A percentile compares a stretch with the other conserved stretches of the same genome.
Conservation (phyloP, 2,329 filamentous ascomycete species). For the Hymenoscyphus infarciens region DNA sequence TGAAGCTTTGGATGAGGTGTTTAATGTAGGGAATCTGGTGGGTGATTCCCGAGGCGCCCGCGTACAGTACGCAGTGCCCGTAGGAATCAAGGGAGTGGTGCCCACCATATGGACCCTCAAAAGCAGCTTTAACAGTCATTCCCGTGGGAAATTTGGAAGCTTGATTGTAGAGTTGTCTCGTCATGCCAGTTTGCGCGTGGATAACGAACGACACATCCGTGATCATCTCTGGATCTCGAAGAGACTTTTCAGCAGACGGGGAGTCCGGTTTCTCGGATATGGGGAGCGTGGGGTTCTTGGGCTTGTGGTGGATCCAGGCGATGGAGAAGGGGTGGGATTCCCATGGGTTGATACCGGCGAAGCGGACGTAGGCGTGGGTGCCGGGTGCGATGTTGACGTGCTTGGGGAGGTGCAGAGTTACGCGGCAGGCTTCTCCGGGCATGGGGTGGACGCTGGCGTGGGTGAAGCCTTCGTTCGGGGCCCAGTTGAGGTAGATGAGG, state of each 20-base stretch:
- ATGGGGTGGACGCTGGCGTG: conserved; percentile 64
- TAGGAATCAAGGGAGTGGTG: conserved; percentile 87
- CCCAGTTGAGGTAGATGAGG: conserved; percentile 62
- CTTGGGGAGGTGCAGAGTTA: conserved; percentile 66
- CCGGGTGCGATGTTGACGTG: conserved; percentile 65
- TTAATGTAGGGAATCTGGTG: conserved; percentile 88
- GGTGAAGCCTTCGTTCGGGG: conserved; percentile 47
- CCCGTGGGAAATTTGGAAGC: conserved; percentile 44
- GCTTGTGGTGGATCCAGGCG: conserved; percentile 64
- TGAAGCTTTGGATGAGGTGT: conserved; percentile 68
- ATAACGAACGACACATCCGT: conserved; percentile 76
- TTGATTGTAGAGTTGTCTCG: conserved; percentile 71
- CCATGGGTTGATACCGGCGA: conserved; percentile 62
- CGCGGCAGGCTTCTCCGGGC: conserved; percentile 65
- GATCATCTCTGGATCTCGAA: conserved; percentile 21
- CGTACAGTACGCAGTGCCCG: conserved; percentile 85
- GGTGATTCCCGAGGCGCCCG: conserved; percentile 90
- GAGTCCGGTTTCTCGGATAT: conserved; percentile 37
- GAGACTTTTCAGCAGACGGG: conserved; percentile 43
- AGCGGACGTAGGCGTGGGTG: conserved; percentile 71
- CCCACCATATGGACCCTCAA: conserved; percentile 86
- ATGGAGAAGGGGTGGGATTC: conserved; percentile 77
- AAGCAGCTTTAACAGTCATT: conserved; percentile 50
- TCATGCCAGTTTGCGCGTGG: conserved; percentile 84
- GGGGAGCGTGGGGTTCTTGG: conserved; percentile 34